Evolutionary conservation across 1,139 yeast genomes (phyloP).

Genomic region (Hyphopichia pseudoburtonii): DNA sequence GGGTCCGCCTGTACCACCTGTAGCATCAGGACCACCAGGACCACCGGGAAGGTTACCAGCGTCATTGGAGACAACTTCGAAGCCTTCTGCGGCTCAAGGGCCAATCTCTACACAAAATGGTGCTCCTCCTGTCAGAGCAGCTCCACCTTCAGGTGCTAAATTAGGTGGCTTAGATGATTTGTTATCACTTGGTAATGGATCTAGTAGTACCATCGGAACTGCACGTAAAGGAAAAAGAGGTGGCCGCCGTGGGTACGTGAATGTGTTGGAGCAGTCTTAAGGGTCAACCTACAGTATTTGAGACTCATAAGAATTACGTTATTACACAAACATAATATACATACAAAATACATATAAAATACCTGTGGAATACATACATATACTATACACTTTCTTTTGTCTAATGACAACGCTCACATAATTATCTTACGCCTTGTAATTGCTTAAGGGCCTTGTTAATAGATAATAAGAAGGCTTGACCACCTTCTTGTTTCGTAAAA

Average conservation of each 20-base stretch:
- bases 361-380: neutral
- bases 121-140: conserved; percentile 7
- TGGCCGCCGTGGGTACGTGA: conserved; percentile 74
- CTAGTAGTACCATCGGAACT: conserved; percentile 36
- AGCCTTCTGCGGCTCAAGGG: conserved; percentile 7
- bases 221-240: conserved; percentile 60
- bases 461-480: conserved; percentile 44
- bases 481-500: conserved; percentile 36
- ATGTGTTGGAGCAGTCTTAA: conserved; percentile 60
- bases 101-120: neutral
- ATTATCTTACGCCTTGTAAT: too few species aligned
- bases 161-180: conserved; percentile 74
- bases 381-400: neutral
- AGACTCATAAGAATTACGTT: neutral
- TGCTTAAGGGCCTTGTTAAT: conserved; percentile 3
- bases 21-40: conserved; percentile 2
- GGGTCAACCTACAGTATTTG: neutral
- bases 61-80: conserved; percentile 5
- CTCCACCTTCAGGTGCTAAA: conserved; percentile 11
- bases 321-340: neutral
- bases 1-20: conserved; percentile 10
- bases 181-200: conserved; percentile 43
- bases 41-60: conserved; percentile 1
- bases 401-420: too few species aligned
- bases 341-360: neutral